These are phyloP conservation scores for Fraxinus angustifolia DNA, from an alignment of 305 asterid species.

Conservation along the genomic window DNA sequence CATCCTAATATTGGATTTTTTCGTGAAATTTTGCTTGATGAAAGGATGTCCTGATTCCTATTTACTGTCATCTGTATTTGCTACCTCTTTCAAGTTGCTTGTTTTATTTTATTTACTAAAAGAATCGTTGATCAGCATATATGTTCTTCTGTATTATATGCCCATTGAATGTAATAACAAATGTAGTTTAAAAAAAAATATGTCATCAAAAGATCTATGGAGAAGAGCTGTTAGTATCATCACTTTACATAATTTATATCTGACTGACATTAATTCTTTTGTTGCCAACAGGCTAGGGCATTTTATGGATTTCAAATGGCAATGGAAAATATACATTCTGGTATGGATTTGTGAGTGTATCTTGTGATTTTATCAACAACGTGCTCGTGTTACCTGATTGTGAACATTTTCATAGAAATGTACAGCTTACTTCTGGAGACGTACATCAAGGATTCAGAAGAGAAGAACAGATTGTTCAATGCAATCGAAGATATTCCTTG, in stretches of 20 bases:
- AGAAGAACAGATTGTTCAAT: constrained; percentile 57
- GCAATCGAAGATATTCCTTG: constrained; percentile 65
- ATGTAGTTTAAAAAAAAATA: background rate
- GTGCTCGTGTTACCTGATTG: constrained; percentile 20
- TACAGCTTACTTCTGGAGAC: constrained; percentile 81
- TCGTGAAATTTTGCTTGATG: background rate
- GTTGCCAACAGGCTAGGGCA: constrained; percentile 56
- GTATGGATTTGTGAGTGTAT: constrained; percentile 32
- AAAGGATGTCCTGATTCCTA: background rate
- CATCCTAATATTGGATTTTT: background rate
- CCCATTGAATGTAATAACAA: background rate
- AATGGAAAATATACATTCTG: constrained; percentile 75
- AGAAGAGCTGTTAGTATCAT: background rate
- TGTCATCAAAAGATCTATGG: background rate
- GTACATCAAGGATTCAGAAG: constrained; percentile 61
- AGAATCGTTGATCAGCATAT: background rate
- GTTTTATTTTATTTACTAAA: background rate
- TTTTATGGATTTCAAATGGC: constrained; percentile 77
- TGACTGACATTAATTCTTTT: constrained; percentile 22
- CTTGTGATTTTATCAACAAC: background rate
- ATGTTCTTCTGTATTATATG: background rate
- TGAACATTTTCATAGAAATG: constrained; percentile 51
- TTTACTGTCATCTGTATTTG: background rate
- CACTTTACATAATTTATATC: background rate
- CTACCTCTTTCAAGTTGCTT: background rate